Percentiles rank a stretch among this genome's conserved stretches.
Conservation (phyloP, 202 grass and related monocot species). For the Hordeum pubiflorum region DNA sequence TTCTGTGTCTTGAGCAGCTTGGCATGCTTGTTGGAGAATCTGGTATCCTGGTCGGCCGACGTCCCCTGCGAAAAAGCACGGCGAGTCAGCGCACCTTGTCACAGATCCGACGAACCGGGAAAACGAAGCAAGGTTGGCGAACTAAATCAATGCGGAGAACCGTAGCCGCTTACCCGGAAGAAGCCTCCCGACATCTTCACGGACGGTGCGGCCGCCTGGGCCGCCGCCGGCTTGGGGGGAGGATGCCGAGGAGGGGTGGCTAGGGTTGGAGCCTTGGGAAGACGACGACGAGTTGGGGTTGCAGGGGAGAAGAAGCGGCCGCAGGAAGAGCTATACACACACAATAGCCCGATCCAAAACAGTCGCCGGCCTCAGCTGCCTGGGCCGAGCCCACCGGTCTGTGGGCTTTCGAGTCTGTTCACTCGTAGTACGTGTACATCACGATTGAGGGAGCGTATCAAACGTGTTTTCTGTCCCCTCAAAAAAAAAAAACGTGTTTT, state of each 20-base stretch:
- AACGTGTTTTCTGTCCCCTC: no score
- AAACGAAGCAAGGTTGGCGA: neutral
- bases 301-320: neutral
- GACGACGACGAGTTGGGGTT: neutral
- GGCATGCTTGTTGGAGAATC: constrained; percentile 98
- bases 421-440: neutral
- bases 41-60: constrained; percentile 89
- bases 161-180: constrained; percentile 60
- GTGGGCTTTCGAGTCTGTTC: neutral
- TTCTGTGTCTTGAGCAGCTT: constrained; percentile 92
- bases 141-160: neutral
- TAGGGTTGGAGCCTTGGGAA: constrained; percentile 35
- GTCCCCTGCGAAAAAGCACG: constrained; percentile 55
- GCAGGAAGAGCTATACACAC: neutral
- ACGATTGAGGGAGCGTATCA: no score
- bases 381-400: neutral
- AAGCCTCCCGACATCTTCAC: constrained; percentile 92
- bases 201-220: constrained; percentile 7
- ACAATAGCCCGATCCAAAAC: constrained; percentile 11
- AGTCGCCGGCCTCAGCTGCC: neutral
- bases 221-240: constrained; percentile 17
- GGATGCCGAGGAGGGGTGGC: constrained; percentile 5
- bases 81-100: constrained; percentile 13
- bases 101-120: constrained; percentile 21
- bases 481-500: no score